phyloP scores from a whole-genome alignment of 2,329 filamentous ascomycete species.

The Spiromastix sp. region DNA sequence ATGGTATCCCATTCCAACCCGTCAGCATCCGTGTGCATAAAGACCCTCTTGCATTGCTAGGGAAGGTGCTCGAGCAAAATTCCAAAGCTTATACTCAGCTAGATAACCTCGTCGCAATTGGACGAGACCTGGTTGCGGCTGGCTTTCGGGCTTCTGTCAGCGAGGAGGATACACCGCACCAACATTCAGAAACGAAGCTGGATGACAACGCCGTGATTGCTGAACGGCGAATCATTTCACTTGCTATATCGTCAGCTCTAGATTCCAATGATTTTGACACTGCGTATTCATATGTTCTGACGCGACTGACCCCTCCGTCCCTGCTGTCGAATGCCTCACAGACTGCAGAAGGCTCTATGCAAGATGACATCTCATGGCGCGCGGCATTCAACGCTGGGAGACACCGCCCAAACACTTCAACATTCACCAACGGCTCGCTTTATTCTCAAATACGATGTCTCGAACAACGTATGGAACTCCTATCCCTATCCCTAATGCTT shows the following conservation, averaged over 20 bases:
- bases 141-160: constrained; percentile 25
- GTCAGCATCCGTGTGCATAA: constrained; percentile 55
- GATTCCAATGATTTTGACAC: constrained; percentile 43
- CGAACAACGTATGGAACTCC: constrained; percentile 54
- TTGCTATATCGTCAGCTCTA: constrained; percentile 37
- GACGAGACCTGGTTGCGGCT: constrained; percentile 45
- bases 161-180: constrained; percentile 7
- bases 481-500: constrained; percentile 52
- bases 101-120: constrained; percentile 53
- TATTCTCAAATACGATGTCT: constrained; percentile 42
- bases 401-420: constrained; percentile 32
- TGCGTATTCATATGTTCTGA: constrained; percentile 57
- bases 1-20: constrained; percentile 55
- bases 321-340: constrained; percentile 21
- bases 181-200: constrained; percentile 6
- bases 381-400: constrained; percentile 53
- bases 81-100: constrained; percentile 51
- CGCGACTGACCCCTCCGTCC: constrained; percentile 38
- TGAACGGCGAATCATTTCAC: constrained; percentile 36
- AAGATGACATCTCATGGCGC: constrained; percentile 54
- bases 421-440: constrained; percentile 21
- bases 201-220: constrained; percentile 27
- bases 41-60: constrained; percentile 49
- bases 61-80: constrained; percentile 53
- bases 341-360: constrained; percentile 17